Base-by-base conservation (phyloP, 2,329 filamentous ascomycete genomes). In the Ascomycota sp. region DNA sequence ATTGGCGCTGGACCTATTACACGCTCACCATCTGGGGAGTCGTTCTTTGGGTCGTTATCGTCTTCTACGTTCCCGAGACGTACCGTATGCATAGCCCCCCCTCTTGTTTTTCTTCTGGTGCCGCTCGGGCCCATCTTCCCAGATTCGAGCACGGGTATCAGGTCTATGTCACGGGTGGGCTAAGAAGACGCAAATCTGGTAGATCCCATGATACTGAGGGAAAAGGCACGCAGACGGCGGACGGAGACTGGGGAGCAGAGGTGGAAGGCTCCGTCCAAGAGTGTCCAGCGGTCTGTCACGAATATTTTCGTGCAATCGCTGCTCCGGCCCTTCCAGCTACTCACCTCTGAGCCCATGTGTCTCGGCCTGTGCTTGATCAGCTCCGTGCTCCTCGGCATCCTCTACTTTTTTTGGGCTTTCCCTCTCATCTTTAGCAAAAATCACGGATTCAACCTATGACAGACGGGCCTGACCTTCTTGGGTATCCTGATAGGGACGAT, bases 331-430 rank as follows among this genome's bases (percentile, higher is more conserved):
- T 78, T 89, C 46, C 69, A 89, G 51, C 65, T 94, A 5, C 63
- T 94, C 32, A 50, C 75, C 29, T 65, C 79, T 31, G 82, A 92
- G 56, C 80, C 79, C 38, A 94, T 93, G 81, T 79, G 75, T 35
- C 57, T 89, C 33, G 71, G 72, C 39, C 69, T 94, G 19, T 89
- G 82, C 50, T 53, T 89, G 15, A 78, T 85, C 41, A 80, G 79
- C 1, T 81, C 82, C 24, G 69, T 94, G 31, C 57, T 93, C n/a
- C 61, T 93, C 7, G 85, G 83, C 5, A 76, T 92, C 27, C 56
- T 93, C 3, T 93, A 93, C 24, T 92, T 91, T 57, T 91, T 92
- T 47, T 82, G 82, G 13, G 82, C 83, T 0, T 92, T 93, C 43
- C 68, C 76, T 5, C 57, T 91, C 27, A 72, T 93, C 11, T 93